Conservation (phyloP, 1,284 basidiomycete genomes). For the Singerocomus inundabilis region DNA sequence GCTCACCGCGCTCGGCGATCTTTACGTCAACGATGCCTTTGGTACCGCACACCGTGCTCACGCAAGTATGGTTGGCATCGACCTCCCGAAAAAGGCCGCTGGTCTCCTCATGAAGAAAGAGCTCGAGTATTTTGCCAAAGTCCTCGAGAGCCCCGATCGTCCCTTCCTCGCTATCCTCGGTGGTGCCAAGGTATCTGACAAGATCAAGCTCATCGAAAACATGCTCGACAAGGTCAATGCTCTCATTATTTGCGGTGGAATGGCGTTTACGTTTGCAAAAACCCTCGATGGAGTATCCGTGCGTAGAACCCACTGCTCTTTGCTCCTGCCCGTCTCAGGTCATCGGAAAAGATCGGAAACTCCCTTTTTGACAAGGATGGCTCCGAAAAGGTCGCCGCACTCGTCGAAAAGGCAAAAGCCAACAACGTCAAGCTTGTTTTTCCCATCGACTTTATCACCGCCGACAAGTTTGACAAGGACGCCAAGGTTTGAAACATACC, state of each 20-base stretch:
- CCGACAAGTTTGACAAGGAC: slow-evolving; percentile 94
- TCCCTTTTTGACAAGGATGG: slow-evolving; percentile 95
- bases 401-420: slow-evolving; percentile 92
- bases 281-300: slow-evolving; percentile 79
- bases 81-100: slow-evolving; percentile 90
- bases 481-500: slow-evolving; percentile 57
- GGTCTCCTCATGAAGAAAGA: slow-evolving; percentile 99
- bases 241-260: slow-evolving; percentile 96
- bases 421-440: slow-evolving; percentile 95
- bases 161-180: slow-evolving; percentile 99
- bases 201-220: slow-evolving; percentile 98
- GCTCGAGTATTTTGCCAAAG: slow-evolving; percentile 98
- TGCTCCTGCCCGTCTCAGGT: slow-evolving; percentile 1
- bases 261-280: slow-evolving; percentile 99
- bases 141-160: slow-evolving; percentile 89
- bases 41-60: slow-evolving; percentile 98
- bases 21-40: slow-evolving; percentile 99
- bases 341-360: slow-evolving; percentile 71
- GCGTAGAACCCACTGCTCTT: slow-evolving; percentile 23
- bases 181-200: slow-evolving; percentile 98
- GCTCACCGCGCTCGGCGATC: slow-evolving; percentile 91
- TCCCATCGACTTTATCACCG: slow-evolving; percentile 93
- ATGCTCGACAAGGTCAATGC: slow-evolving; percentile 99
- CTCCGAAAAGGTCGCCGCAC: slow-evolving; percentile 79
- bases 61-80: slow-evolving; percentile 97